Base-by-base conservation (phyloP, 495 filamentous ascomycete genomes). In the Xylaria intraflava region DNA sequence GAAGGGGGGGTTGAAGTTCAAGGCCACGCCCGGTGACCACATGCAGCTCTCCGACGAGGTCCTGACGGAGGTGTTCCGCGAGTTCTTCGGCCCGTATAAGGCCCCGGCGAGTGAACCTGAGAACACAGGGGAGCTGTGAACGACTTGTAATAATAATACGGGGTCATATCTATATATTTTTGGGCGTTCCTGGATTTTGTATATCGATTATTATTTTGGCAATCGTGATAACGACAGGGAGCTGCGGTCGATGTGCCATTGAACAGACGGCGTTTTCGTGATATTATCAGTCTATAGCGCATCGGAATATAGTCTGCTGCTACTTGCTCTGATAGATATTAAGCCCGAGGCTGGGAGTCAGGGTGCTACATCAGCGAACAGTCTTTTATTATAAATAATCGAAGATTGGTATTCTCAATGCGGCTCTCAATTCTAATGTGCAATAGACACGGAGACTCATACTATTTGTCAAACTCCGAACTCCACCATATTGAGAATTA, bases 41-140 rank as follows among this genome's bases (percentile, higher is more conserved):
- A 97, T 99, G 94, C 67, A 83, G 51, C 62, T 99, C 60, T 71
- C 68, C 16, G 86, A 93, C 1, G 74, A 83, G 56, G 53, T 83
- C 35, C 61, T 97, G 66, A 75, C 69, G 51, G 76, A 79, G 19
- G 72, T 82, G 6, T 94, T 97, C 65, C 70, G 71, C 56, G 80
- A 83, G 60, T 95, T 89, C 64, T 89, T 90, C 62, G 80, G 82
- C 6, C 79, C 80, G 11, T 49, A 68, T 58, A 68, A 59, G 60
- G 58, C 53, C 17, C 43, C 69, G 45, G 11, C 59, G n/a, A 52
- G 39, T 19, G 38, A 36, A 9, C 5, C 56, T 22, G 46, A 60
- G 33, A 43, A 16, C 29, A 27, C 56, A 1, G 51, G 55, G 22
- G 66, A 69, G 40, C 47, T 70, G 46, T 67, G 55, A 62, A 36